Evolutionary conservation across 2,329 filamentous ascomycete species (phyloP).

Genomic region (Neopestalotiopsis sp.): DNA sequence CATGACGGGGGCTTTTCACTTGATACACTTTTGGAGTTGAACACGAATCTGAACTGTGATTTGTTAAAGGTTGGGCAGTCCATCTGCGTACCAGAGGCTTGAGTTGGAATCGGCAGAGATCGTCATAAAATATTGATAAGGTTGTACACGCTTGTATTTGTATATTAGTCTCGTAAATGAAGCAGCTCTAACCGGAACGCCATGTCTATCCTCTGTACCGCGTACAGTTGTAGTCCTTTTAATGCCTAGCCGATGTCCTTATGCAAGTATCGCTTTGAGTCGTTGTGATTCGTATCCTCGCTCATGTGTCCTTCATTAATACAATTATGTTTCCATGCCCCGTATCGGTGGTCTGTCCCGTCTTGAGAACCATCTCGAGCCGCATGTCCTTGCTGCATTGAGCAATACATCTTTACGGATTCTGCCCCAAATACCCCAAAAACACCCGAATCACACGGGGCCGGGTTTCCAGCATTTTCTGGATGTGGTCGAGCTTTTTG

Average conservation of each 20-base stretch:
- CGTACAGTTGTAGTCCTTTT: not conserved
- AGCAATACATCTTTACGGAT: too few relatives aligned
- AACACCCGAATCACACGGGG: too few relatives aligned
- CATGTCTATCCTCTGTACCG: not conserved
- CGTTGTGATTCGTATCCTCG: too few relatives aligned
- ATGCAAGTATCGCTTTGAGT: not conserved
- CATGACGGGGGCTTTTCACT: conserved; percentile 46
- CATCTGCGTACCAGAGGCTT: conserved; percentile 48
- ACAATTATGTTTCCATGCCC: too few relatives aligned
- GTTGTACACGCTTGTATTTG: not conserved
- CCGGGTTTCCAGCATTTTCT: too few relatives aligned
- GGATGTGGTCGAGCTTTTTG: too few relatives aligned
- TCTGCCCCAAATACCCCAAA: too few relatives aligned
- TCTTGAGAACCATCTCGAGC: too few relatives aligned
- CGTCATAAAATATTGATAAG: not conserved
- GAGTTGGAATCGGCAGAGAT: not conserved
- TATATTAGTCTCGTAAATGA: not conserved
- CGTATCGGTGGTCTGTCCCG: too few relatives aligned
- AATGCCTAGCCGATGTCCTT: not conserved
- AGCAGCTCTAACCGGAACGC: not conserved
- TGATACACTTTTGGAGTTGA: conserved; percentile 50
- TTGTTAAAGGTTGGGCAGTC: conserved; percentile 44
- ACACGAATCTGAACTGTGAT: conserved; percentile 53
- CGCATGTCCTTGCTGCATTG: too few relatives aligned
- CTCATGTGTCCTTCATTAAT: too few relatives aligned